Evolutionary conservation across 257 asterid species (phyloP).

Genomic region (Euphrasia confusa): DNA sequence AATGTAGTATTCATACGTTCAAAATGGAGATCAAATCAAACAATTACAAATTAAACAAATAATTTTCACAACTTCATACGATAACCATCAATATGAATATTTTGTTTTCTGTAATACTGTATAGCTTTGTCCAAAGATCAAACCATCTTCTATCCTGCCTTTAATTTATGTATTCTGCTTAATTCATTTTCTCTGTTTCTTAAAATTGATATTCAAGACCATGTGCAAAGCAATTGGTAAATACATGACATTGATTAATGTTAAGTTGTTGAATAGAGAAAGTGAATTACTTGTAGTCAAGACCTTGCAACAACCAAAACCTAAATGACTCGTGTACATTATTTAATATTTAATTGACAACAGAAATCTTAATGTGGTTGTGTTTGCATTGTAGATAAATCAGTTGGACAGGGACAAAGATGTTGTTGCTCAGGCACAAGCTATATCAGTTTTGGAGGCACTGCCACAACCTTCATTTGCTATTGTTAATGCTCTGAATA

Average conservation of each 20-base stretch:
- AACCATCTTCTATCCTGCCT: conserved; percentile 1
- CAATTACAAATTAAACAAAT: background rate
- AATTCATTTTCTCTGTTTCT: background rate
- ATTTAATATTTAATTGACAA: conserved; percentile 16
- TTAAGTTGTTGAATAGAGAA: conserved; percentile 4
- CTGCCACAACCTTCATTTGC: conserved; percentile 83
- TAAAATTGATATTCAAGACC: conserved; percentile 5
- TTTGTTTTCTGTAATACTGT: background rate
- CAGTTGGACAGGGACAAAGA: conserved; percentile 97
- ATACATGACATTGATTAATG: conserved; percentile 13
- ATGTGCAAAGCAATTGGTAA: conserved; percentile 4
- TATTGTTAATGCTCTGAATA: conserved; percentile 72
- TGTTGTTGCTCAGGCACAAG: conserved; percentile 95
- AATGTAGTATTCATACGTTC: background rate
- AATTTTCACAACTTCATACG: background rate
- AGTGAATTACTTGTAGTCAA: background rate
- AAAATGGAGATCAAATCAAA: conserved; percentile 1
- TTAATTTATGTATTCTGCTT: conserved; percentile 8
- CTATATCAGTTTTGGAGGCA: conserved; percentile 72
- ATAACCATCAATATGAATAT: background rate
- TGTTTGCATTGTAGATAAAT: conserved; percentile 57
- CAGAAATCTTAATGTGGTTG: conserved; percentile 18
- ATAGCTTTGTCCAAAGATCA: background rate
- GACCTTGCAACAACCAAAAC: conserved; percentile 17
- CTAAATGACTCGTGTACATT: background rate